Percentiles rank a stretch among this genome's conserved stretches.
Conservation (phyloP, 2,329 filamentous ascomycete genomes). For the Sporothrix pseudoabietina region DNA sequence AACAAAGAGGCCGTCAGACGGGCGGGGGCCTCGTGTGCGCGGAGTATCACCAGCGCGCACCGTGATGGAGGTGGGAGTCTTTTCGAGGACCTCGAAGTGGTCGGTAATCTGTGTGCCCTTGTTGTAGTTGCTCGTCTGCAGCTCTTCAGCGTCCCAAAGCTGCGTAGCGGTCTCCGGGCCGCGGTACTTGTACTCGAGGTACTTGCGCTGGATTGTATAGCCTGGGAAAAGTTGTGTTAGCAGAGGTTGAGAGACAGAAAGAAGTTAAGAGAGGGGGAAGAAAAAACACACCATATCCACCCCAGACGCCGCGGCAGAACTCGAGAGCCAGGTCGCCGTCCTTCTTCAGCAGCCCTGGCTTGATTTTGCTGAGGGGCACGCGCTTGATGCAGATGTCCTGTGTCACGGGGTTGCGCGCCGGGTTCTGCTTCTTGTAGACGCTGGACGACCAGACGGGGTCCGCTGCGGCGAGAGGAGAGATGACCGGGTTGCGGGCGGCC, state of each 20-base stretch:
- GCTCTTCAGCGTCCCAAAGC: slow-evolving; percentile 61
- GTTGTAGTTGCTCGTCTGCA: slow-evolving; percentile 60
- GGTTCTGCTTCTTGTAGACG: slow-evolving; percentile 62
- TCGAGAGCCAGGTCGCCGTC: slow-evolving; percentile 61
- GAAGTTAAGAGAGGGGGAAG: slow-evolving; percentile 18
- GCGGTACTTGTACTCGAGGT: slow-evolving; percentile 62
- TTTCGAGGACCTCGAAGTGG: slow-evolving; percentile 71
- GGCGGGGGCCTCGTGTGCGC: slow-evolving; percentile 56
- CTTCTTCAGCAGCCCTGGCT: slow-evolving; percentile 64
- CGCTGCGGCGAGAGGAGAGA: slow-evolving; percentile 58
- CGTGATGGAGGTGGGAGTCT: slow-evolving; percentile 61
- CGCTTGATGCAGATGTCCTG: slow-evolving; percentile 66
- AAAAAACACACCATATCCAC: slow-evolving; percentile 59
- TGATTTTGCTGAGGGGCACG: slow-evolving; percentile 64
- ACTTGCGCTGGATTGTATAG: slow-evolving; percentile 60
- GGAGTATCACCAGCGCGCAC: slow-evolving; percentile 69
- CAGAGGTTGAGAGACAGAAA: slow-evolving; percentile 10
- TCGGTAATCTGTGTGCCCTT: slow-evolving; percentile 67
- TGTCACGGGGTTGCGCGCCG: slow-evolving; percentile 61
- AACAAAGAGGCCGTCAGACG: slow-evolving; percentile 67
- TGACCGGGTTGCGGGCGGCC: slow-evolving; percentile 57
- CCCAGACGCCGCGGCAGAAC: slow-evolving; percentile 70
- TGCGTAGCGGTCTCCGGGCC: slow-evolving; percentile 58
- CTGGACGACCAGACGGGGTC: slow-evolving; percentile 64
- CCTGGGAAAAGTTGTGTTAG: slow-evolving; percentile 42